Conservation (phyloP, 306 rosid species). For the Phaseolus lunatus region DNA sequence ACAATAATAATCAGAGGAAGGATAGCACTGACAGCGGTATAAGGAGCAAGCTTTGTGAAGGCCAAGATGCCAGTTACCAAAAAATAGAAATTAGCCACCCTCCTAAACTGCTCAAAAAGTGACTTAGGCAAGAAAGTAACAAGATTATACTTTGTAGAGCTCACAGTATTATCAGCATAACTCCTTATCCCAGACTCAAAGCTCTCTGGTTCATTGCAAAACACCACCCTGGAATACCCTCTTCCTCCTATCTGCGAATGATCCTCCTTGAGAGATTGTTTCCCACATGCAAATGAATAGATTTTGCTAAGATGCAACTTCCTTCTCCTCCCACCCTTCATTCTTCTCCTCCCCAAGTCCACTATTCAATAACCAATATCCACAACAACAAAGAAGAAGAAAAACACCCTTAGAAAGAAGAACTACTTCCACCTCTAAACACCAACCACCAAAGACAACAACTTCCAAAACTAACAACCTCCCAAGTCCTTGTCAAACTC, state of each 20-base stretch:
- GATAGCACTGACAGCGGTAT: constrained; percentile 80
- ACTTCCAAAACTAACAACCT: constrained; percentile 2
- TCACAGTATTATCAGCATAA: constrained; percentile 71
- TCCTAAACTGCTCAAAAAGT: constrained; percentile 96
- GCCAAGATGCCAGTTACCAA: constrained; percentile 76
- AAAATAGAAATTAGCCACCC: constrained; percentile 93
- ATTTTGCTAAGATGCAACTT: constrained; percentile 82
- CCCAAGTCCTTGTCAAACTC: constrained; percentile 14
- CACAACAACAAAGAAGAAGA: not conserved
- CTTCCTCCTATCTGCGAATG: constrained; percentile 79
- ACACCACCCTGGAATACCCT: constrained; percentile 84
- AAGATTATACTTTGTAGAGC: constrained; percentile 78
- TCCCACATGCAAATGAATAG: constrained; percentile 81
- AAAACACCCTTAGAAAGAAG: constrained; percentile 10
- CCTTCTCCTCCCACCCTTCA: constrained; percentile 63
- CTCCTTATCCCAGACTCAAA: constrained; percentile 61
- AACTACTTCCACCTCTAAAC: constrained; percentile 6
- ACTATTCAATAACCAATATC: not conserved
- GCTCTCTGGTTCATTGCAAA: constrained; percentile 70
- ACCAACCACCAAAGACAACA: constrained; percentile 20
- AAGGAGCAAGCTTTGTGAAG: constrained; percentile 88
- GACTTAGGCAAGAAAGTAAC: constrained; percentile 92
- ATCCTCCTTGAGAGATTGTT: constrained; percentile 62
- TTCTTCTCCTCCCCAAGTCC: constrained; percentile 39
- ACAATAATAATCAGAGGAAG: constrained; percentile 70